phyloP scores from a whole-genome alignment of 306 rosid species.

The Gleditsia sinensis region DNA sequence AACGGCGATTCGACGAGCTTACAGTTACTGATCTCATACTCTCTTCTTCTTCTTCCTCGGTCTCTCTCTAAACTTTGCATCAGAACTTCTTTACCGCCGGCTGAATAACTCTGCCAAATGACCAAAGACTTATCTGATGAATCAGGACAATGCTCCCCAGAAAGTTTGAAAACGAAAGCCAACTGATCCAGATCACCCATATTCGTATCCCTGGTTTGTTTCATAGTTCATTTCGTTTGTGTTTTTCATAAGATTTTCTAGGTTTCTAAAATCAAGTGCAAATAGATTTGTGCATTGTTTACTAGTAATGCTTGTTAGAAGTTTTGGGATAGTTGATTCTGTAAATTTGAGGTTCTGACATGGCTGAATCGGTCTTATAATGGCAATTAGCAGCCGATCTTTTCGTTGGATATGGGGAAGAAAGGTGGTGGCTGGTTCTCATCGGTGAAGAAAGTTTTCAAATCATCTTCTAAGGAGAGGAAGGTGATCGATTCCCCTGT shows the following conservation, averaged over 20 bases:
- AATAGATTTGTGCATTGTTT: not conserved
- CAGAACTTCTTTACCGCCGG: not conserved
- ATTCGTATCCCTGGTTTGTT: constrained; percentile 23
- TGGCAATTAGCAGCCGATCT: constrained; percentile 31
- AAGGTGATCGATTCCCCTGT: constrained; percentile 50
- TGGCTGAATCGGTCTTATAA: constrained; percentile 29
- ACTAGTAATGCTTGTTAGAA: not conserved
- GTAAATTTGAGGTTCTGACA: not conserved
- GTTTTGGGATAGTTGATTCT: not conserved
- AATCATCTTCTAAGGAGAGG: constrained; percentile 69
- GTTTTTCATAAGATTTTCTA: not conserved
- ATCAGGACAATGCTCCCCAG: constrained; percentile 20
- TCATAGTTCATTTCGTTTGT: not conserved
- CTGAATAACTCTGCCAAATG: constrained; percentile 20
- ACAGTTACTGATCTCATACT: constrained; percentile 40
- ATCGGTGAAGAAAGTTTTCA: constrained; percentile 84
- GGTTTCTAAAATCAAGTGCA: not conserved
- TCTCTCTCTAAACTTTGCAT: constrained; percentile 28
- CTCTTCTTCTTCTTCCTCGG: not conserved
- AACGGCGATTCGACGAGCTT: constrained; percentile 16
- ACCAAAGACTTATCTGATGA: constrained; percentile 8
- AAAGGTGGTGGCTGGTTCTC: constrained; percentile 91
- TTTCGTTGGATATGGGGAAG: constrained; percentile 73
- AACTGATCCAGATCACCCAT: constrained; percentile 2
- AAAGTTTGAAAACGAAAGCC: not conserved